Evolutionary conservation across 2,329 filamentous ascomycete species (phyloP), one percentile per base, ranked within the genome.

Genomic region (Colletotrichum magnum): DNA sequence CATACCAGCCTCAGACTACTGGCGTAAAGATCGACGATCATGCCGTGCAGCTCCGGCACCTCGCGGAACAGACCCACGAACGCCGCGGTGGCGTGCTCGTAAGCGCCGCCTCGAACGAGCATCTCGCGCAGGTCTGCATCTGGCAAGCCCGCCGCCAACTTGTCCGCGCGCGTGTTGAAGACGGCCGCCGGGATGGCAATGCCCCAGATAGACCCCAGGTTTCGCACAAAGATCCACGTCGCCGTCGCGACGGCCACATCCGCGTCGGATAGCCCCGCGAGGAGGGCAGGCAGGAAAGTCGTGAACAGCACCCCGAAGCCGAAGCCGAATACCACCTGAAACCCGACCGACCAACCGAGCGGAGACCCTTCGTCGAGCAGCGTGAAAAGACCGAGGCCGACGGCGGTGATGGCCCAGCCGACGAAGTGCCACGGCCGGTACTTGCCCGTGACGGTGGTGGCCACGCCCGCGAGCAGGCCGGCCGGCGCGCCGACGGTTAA

Each of bases 181-280:
- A 82, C 76, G 5, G 75, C 73, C 0, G 75, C 75, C 2, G 77
- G 77, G 9, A 84, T 75, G 0, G 79, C 76, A 2, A 83, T 77
- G n/a, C 81, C 82, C 47, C 82, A 76, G 6, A 80, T 77, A 36
- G 77, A 74, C 1, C 82, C 82, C n/a, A 84, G 77, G 36, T 73
- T 77, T 15, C 82, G 75, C 63, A 80, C 74, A 69, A 83, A 84
- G 4, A 72, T 71, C 68, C 75, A 79, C 63, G 80, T 78, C 4
- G 74, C 76, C 2, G 75, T 75, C 1, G 79, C 77, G 10, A 74
- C 69, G 2, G 74, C 73, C 0, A 74, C 71, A 45, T 81, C 77
- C 3, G 54, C 54, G 15, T 78, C 76, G 0, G 71, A 24, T 4
- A 77, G 52, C 0, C 72, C 18, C 1, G 78, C 81, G 71, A 79